phyloP scores from a whole-genome alignment of 768 basidiomycete genomes.

The Rhodotorula graminis region DNA sequence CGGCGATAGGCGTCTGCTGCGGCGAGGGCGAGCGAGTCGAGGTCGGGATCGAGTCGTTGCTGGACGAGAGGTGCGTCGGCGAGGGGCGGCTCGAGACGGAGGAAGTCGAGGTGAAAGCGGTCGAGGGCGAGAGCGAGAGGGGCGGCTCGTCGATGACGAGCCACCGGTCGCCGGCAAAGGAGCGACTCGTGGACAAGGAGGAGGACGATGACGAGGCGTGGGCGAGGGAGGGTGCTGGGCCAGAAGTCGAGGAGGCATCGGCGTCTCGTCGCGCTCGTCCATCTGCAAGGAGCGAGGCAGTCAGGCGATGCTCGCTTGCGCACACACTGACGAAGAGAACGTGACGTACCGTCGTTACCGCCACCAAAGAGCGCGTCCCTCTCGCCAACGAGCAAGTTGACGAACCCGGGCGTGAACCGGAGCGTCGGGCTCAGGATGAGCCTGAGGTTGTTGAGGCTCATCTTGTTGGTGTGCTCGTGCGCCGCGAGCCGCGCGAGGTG shows the following conservation, averaged over 20 bases:
- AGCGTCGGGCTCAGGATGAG: slow-evolving; percentile 42
- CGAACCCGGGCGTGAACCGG: slow-evolving; percentile 36
- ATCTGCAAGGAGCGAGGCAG: neutral
- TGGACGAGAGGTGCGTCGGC: no score
- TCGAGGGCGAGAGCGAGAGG: neutral
- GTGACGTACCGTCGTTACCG: slow-evolving; percentile 15
- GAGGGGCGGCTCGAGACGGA: neutral
- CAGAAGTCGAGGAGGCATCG: neutral
- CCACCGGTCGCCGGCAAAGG: neutral
- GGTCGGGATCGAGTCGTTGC: no score
- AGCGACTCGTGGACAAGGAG: neutral
- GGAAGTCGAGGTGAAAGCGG: neutral
- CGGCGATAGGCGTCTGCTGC: slow-evolving; percentile 11
- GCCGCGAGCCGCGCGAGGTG: slow-evolving; percentile 37
- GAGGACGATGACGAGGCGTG: neutral
- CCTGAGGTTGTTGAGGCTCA: slow-evolving; percentile 40
- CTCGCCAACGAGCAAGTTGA: slow-evolving; percentile 38
- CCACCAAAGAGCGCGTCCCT: slow-evolving; percentile 35
- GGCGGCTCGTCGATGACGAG: neutral
- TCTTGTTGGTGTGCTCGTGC: slow-evolving; percentile 35
- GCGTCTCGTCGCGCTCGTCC: neutral
- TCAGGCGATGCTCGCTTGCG: no score
- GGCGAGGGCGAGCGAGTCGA: neutral
- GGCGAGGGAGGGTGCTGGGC: neutral
- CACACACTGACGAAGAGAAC: no score